These are phyloP conservation scores for Trichoderma erinaceum DNA, from an alignment of 495 filamentous ascomycete genomes.

Conservation along the genomic window DNA sequence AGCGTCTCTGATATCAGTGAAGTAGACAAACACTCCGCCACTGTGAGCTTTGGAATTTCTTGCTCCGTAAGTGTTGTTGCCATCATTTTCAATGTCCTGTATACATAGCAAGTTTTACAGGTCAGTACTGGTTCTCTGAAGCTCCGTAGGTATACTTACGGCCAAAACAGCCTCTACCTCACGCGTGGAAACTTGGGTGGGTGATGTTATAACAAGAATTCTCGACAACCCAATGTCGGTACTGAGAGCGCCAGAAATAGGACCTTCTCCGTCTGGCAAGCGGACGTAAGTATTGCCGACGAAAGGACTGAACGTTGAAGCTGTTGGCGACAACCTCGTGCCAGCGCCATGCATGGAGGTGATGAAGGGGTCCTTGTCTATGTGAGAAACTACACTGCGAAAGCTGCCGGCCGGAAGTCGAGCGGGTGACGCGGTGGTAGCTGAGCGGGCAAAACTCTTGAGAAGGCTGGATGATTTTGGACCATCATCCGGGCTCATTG, in stretches of 20 bases:
- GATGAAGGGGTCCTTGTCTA: slow-evolving; percentile 42
- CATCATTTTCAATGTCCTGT: slow-evolving; percentile 32
- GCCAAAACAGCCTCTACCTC: slow-evolving; percentile 33
- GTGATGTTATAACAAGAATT: slow-evolving; percentile 32
- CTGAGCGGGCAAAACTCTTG: slow-evolving; percentile 22
- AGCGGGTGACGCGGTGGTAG: slow-evolving; percentile 18
- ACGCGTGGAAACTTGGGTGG: slow-evolving; percentile 22
- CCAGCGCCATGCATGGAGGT: slow-evolving; percentile 26
- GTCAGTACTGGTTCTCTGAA: background rate
- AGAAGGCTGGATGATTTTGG: slow-evolving; percentile 28
- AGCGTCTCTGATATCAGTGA: slow-evolving; percentile 54
- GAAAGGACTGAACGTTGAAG: slow-evolving; percentile 40
- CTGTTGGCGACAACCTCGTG: slow-evolving; percentile 46
- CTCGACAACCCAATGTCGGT: slow-evolving; percentile 34
- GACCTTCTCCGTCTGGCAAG: slow-evolving; percentile 10
- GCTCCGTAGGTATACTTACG: slow-evolving; percentile 25
- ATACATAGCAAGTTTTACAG: background rate
- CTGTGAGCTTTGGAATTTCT: slow-evolving; percentile 24
- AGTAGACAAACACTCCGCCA: slow-evolving; percentile 46
- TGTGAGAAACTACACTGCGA: slow-evolving; percentile 15
- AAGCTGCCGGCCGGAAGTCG: slow-evolving; percentile 15
- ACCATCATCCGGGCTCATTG: slow-evolving; percentile 58
- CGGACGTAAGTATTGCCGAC: slow-evolving; percentile 18
- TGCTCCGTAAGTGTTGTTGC: slow-evolving; percentile 26
- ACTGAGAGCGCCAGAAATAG: slow-evolving; percentile 27